Evolutionary conservation across 306 rosid genomes (phyloP), one percentile per base, ranked within the genome.

Genomic region (Malus sieversii): DNA sequence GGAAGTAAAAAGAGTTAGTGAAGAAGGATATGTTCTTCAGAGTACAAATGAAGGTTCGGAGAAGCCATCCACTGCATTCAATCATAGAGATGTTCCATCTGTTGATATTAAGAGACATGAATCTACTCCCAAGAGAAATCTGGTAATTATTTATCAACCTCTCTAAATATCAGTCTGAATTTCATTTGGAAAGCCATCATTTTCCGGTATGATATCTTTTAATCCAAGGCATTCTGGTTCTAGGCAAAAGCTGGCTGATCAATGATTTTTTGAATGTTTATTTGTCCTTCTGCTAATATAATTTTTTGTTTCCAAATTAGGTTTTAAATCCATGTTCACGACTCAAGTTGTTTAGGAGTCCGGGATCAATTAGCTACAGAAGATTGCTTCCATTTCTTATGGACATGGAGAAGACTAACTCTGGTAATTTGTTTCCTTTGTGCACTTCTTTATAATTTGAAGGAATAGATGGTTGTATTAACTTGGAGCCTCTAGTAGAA

Each of bases 331-430:
- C 88, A 44, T 84, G 82, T 75, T 72, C 78, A 66, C 83, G 71
- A 74, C 46, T 82, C 69, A 86, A 88, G 78, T 59, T 82, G 72
- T 86, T 82, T 59, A 84, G 69, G 73, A 81, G 74, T 68, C 81
- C 86, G 16, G 89, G 88, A 25, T 86, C 94, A 59, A 65, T 83
- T 72, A 82, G 79, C 91, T 90, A 82, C 74, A 80, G 83, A 79
- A 88, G 97, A 81, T 45, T 88, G 86, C 96, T 87, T 76, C 97
- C 97, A 10, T 83, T 78, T 84, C 74, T 90, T 12, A 61, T 60
- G 84, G 81, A 87, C 61, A 68, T 79, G 16, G 19, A 59, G 5
- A 66, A 82, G 72, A 77, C 82, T 59, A 80, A 82, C 58, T 70
- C 87, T 58, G 42, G 85, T 78, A 77, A 80, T 81, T 73, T 53